Conservation (phyloP, 306 rosid genomes). For the Abrus precatorius region DNA sequence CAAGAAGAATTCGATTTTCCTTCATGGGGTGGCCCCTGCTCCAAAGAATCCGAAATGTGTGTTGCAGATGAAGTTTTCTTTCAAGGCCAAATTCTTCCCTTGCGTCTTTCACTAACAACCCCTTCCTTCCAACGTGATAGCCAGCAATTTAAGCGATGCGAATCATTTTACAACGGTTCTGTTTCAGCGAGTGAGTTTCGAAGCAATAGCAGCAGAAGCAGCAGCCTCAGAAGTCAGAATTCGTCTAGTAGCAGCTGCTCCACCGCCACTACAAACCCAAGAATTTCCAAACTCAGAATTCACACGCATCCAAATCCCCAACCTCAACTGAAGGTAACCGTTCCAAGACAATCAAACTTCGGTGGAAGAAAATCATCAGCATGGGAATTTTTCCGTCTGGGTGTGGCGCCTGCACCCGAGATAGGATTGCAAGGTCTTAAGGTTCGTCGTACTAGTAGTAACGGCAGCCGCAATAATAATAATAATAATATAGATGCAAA, state of each 20-base stretch:
- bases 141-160: slow-evolving; percentile 18
- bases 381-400: slow-evolving; percentile 74
- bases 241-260: slow-evolving; percentile 56
- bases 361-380: slow-evolving; percentile 59
- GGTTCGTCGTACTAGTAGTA: slow-evolving; percentile 53
- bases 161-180: slow-evolving; percentile 52
- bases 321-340: slow-evolving; percentile 59
- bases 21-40: slow-evolving; percentile 46
- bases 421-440: slow-evolving; percentile 67
- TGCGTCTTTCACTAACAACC: slow-evolving; percentile 52
- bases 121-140: neutral
- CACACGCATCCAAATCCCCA: slow-evolving; percentile 71
- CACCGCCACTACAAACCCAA: slow-evolving; percentile 38
- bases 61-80: slow-evolving; percentile 81
- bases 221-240: slow-evolving; percentile 61
- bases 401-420: slow-evolving; percentile 70
- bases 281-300: slow-evolving; percentile 48
- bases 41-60: slow-evolving; percentile 64
- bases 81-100: slow-evolving; percentile 73
- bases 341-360: slow-evolving; percentile 52
- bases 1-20: slow-evolving; percentile 71
- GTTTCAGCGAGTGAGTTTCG: slow-evolving; percentile 38
- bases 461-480: slow-evolving; percentile 24
- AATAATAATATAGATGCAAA: neutral
- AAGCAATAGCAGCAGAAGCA: slow-evolving; percentile 65